Percentiles rank a stretch among this genome's conserved stretches.
Conservation (phyloP, 345 rosid species). For the Excoecaria agallocha region DNA sequence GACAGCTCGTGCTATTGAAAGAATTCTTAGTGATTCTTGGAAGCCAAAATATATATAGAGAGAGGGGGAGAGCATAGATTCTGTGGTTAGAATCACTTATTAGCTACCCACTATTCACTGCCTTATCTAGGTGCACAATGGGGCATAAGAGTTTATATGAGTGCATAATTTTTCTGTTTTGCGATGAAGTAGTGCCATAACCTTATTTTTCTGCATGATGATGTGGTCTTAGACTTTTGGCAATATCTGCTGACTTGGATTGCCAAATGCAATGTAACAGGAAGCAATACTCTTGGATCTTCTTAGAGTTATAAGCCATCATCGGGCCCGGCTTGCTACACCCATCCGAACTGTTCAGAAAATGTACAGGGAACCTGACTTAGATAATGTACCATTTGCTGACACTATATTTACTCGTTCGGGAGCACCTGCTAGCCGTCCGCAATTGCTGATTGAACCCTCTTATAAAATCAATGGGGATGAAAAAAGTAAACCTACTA, state of each 20-base stretch:
- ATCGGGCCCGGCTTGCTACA: slow-evolving; percentile 84
- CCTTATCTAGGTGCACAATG: background rate
- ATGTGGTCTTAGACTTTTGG: background rate
- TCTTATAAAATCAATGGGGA: slow-evolving; percentile 63
- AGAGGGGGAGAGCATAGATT: too few species aligned
- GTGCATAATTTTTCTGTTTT: background rate
- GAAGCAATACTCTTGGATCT: slow-evolving; percentile 90
- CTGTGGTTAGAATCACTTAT: background rate
- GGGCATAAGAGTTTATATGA: background rate
- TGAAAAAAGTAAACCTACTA: slow-evolving; percentile 51
- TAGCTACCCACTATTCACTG: background rate
- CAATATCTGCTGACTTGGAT: background rate
- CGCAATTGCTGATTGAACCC: slow-evolving; percentile 70
- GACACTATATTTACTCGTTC: slow-evolving; percentile 50
- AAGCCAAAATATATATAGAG: too few species aligned
- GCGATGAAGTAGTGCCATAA: background rate
- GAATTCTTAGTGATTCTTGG: too few species aligned
- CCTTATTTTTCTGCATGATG: background rate
- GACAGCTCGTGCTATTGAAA: too few species aligned
- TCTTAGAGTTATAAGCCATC: slow-evolving; percentile 83
- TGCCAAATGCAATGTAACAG: slow-evolving; percentile 45
- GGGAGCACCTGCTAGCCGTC: slow-evolving; percentile 52
- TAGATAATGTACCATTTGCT: slow-evolving; percentile 65
- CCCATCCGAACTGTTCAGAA: slow-evolving; percentile 91
- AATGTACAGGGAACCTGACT: slow-evolving; percentile 60